These are phyloP conservation scores for Elongisporangium undulatum DNA, from an alignment of 352 stramenopile genomes.

Conservation along the genomic window DNA sequence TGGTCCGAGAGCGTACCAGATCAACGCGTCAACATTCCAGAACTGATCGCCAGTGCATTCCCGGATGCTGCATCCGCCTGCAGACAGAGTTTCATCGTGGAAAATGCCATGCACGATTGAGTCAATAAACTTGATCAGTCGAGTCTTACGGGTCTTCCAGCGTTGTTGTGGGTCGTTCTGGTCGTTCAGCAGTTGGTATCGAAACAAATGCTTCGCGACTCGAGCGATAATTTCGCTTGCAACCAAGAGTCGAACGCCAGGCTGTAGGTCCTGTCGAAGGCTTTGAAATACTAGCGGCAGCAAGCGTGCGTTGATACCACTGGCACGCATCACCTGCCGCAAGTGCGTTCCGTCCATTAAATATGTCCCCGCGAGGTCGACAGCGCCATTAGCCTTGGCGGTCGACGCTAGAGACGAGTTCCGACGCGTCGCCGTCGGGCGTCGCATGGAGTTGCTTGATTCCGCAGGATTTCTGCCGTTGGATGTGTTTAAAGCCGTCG, in stretches of 20 bases:
- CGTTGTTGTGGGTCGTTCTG: slow-evolving; percentile 28
- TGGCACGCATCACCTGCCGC: slow-evolving; percentile 45
- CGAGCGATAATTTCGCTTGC: slow-evolving; percentile 66
- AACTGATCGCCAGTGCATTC: slow-evolving; percentile 63
- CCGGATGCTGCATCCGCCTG: slow-evolving; percentile 15
- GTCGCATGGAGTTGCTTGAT: background rate
- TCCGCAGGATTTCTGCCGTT: background rate
- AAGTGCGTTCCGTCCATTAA: slow-evolving; percentile 66
- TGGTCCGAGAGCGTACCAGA: slow-evolving; percentile 55
- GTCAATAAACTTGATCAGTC: slow-evolving; percentile 59
- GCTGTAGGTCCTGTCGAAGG: slow-evolving; percentile 31
- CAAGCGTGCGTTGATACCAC: slow-evolving; percentile 65
- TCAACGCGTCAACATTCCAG: slow-evolving; percentile 62
- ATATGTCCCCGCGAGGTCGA: slow-evolving; percentile 41
- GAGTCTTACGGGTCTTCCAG: slow-evolving; percentile 52
- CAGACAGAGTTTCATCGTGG: slow-evolving; percentile 31
- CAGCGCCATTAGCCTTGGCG: slow-evolving; percentile 14
- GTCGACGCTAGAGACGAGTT: slow-evolving; percentile 43
- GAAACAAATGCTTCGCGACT: slow-evolving; percentile 72
- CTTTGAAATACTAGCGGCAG: slow-evolving; percentile 63
- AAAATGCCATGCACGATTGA: slow-evolving; percentile 67
- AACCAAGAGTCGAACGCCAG: slow-evolving; percentile 50
- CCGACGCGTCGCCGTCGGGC: slow-evolving; percentile 3
- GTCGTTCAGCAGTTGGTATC: slow-evolving; percentile 55
- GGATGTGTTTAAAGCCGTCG: background rate